Percentiles rank a stretch among this genome's conserved stretches.
Conservation (phyloP, 1,284 basidiomycete genomes). For the Neonothopanus nambi region DNA sequence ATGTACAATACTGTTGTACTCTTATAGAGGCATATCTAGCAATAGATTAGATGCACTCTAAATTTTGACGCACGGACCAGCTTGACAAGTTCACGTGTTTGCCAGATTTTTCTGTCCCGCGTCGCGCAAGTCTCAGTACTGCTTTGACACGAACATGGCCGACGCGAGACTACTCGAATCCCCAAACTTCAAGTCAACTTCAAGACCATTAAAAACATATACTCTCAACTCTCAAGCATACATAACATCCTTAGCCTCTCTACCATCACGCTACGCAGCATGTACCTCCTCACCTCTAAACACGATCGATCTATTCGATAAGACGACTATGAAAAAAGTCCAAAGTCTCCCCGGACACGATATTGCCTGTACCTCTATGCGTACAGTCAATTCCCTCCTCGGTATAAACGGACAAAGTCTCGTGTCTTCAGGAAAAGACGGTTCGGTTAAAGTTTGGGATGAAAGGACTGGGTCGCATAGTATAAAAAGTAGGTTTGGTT, state of each 20-base stretch:
- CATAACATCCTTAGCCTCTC: background rate
- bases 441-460: slow-evolving; percentile 70
- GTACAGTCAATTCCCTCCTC: slow-evolving; percentile 34
- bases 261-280: background rate
- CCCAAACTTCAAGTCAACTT: slow-evolving; percentile 24
- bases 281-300: slow-evolving; percentile 31
- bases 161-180: slow-evolving; percentile 25
- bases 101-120: too few relatives aligned
- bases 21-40: too few relatives aligned
- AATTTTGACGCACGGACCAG: too few relatives aligned
- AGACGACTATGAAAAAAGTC: slow-evolving; percentile 42
- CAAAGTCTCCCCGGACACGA: slow-evolving; percentile 55
- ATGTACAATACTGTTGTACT: too few relatives aligned
- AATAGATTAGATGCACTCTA: too few relatives aligned
- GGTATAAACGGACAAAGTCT: slow-evolving; percentile 36
- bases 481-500: slow-evolving; percentile 55
- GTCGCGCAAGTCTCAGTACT: too few relatives aligned
- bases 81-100: too few relatives aligned
- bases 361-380: slow-evolving; percentile 50
- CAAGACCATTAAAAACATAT: background rate
- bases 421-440: slow-evolving; percentile 65
- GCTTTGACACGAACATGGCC: background rate
- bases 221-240: background rate
- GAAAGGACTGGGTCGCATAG: slow-evolving; percentile 51
- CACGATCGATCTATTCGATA: slow-evolving; percentile 65